A percentile compares a stretch with the other conserved stretches of the same genome.
Evolutionary conservation across 148 eudicot genomes (phyloP).

Genomic region (Cornus kousa): DNA sequence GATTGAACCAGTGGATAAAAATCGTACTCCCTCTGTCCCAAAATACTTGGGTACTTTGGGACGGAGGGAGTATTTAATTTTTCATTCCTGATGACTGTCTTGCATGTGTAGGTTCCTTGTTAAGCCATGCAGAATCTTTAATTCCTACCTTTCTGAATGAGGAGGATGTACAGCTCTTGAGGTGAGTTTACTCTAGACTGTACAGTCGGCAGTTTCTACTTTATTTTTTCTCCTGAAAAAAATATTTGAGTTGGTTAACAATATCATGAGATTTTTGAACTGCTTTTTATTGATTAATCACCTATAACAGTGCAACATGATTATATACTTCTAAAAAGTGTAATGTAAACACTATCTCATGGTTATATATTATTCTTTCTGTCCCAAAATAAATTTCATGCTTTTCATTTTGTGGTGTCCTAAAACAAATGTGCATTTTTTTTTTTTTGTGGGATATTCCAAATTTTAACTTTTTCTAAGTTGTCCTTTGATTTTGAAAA

Average conservation of each 20-base stretch:
- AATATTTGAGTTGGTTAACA: neutral
- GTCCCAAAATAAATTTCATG: too few relatives aligned
- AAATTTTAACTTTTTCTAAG: too few relatives aligned
- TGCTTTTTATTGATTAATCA: constrained; percentile 5
- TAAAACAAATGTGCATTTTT: too few relatives aligned
- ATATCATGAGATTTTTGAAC: constrained; percentile 4
- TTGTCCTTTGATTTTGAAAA: too few relatives aligned
- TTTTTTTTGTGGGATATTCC: too few relatives aligned
- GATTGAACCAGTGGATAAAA: neutral
- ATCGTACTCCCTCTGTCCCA: too few relatives aligned
- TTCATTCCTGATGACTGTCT: constrained; percentile 16
- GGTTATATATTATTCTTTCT: neutral
- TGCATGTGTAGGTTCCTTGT: constrained; percentile 69
- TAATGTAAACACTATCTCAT: neutral
- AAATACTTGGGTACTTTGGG: too few relatives aligned
- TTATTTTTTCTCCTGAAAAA: neutral
- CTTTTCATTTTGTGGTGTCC: too few relatives aligned
- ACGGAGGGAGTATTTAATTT: too few relatives aligned
- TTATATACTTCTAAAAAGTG: too few relatives aligned
- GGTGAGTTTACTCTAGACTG: constrained; percentile 38
- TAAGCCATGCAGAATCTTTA: constrained; percentile 88
- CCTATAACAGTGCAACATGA: neutral
- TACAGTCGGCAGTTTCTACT: constrained; percentile 2
- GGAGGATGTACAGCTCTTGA: constrained; percentile 91
- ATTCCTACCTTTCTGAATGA: constrained; percentile 72